Evolutionary conservation across 208 protist species (phyloP).

Genomic region (Leishmania braziliensis): DNA sequence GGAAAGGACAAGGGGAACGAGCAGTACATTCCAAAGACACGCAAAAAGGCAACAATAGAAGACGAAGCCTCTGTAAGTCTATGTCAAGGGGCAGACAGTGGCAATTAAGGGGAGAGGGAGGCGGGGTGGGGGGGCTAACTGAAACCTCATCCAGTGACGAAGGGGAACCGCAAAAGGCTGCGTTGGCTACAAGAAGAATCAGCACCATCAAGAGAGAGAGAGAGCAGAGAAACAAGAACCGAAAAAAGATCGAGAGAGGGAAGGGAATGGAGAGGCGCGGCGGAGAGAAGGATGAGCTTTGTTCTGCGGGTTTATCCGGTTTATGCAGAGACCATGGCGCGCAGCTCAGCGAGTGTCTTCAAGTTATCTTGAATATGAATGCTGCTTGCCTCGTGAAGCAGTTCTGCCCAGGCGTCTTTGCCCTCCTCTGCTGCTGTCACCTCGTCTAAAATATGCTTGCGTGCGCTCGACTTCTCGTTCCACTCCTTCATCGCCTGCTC

Average conservation of each 20-base stretch:
- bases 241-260: neutral
- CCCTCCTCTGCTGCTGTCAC: conserved; percentile 51
- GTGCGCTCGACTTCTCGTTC: conserved; percentile 64
- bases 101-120: neutral
- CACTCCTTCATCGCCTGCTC: conserved; percentile 73
- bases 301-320: too few species aligned
- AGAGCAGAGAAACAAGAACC: neutral
- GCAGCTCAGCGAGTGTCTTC: conserved; percentile 47
- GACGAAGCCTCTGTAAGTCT: neutral
- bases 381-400: conserved; percentile 65
- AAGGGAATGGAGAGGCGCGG: neutral
- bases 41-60: neutral
- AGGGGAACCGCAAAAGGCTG: neutral
- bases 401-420: conserved; percentile 70
- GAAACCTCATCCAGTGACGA: neutral
- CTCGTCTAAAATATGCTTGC: conserved; percentile 64
- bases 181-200: neutral
- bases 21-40: neutral
- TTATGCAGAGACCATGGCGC: conserved; percentile 34
- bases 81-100: neutral
- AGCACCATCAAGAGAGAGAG: neutral
- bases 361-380: conserved; percentile 53
- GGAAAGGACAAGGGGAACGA: neutral
- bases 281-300: neutral
- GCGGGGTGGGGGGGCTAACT: neutral